Percentiles rank a stretch among this genome's conserved stretches.
Conservation (phyloP, 108 stramenopile species). For the Stephanodiscus minutulus region DNA sequence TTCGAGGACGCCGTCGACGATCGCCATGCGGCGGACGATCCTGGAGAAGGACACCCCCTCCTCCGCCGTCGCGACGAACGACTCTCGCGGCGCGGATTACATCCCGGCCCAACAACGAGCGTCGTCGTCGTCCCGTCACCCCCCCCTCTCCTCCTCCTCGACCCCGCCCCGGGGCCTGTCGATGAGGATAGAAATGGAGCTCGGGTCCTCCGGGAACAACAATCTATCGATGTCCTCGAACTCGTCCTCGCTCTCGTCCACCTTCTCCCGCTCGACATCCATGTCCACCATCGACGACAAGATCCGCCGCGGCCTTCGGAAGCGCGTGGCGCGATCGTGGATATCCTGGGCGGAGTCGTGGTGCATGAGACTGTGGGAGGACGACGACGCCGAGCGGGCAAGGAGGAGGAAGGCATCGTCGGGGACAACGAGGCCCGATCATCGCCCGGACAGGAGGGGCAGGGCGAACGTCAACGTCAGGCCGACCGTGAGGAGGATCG, state of each 20-base stretch:
- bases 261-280: constrained; percentile 27
- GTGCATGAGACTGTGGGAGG: constrained; percentile 51
- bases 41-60: constrained; percentile 17
- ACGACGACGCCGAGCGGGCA: constrained; percentile 30
- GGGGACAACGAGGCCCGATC: background rate
- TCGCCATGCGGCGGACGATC: constrained; percentile 43
- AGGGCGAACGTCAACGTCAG: constrained; percentile 13
- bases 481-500: constrained; percentile 23
- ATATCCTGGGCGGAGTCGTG: constrained; percentile 47
- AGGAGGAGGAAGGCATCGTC: constrained; percentile 1
- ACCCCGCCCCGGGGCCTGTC: constrained; percentile 28
- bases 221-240: background rate
- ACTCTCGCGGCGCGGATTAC: background rate
- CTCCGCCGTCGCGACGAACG: background rate
- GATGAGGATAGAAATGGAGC: constrained; percentile 50
- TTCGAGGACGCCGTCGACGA: constrained; percentile 21
- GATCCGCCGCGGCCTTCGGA: constrained; percentile 21
- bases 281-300: constrained; percentile 28
- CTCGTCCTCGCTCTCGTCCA: constrained; percentile 6
- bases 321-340: constrained; percentile 37
- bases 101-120: background rate
- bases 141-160: background rate
- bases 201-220: background rate
- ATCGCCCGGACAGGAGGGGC: background rate
- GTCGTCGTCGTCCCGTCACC: constrained; percentile 9